Conservation (phyloP, 371 early-diverging fungal species). For the Conidiobolus incongruus region DNA sequence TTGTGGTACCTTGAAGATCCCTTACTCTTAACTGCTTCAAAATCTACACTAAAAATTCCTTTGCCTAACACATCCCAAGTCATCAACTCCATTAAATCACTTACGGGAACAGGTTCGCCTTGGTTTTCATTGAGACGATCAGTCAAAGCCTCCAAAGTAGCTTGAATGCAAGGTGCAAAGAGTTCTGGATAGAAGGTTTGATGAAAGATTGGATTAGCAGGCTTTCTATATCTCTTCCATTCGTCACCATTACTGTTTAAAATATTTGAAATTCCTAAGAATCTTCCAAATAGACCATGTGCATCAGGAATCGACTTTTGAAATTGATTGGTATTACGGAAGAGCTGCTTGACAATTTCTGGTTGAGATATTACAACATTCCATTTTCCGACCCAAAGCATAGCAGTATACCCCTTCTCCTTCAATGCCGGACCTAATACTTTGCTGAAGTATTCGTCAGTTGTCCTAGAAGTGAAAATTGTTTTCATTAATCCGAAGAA, state of each 20-base stretch:
- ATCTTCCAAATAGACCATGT: neutral
- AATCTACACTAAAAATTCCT: slow-evolving; percentile 3
- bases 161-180: neutral
- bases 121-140: neutral
- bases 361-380: neutral
- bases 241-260: slow-evolving; percentile 6
- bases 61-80: slow-evolving; percentile 4
- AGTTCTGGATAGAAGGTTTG: neutral
- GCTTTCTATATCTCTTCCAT: slow-evolving; percentile 11
- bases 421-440: too few relatives aligned
- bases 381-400: neutral
- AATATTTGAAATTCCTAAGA: slow-evolving; percentile 5
- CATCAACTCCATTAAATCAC: neutral
- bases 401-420: too few relatives aligned
- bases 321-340: neutral
- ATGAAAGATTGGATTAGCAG: slow-evolving; percentile 8
- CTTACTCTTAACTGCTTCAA: neutral
- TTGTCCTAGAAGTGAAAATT: too few relatives aligned
- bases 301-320: too few relatives aligned
- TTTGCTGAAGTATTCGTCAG: too few relatives aligned
- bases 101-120: neutral
- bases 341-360: neutral
- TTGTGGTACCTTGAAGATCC: neutral
- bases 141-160: too few relatives aligned
- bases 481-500: too few relatives aligned